Base-by-base conservation (phyloP, 192 early-diverging fungal genomes). In the Coemansia sp. region DNA sequence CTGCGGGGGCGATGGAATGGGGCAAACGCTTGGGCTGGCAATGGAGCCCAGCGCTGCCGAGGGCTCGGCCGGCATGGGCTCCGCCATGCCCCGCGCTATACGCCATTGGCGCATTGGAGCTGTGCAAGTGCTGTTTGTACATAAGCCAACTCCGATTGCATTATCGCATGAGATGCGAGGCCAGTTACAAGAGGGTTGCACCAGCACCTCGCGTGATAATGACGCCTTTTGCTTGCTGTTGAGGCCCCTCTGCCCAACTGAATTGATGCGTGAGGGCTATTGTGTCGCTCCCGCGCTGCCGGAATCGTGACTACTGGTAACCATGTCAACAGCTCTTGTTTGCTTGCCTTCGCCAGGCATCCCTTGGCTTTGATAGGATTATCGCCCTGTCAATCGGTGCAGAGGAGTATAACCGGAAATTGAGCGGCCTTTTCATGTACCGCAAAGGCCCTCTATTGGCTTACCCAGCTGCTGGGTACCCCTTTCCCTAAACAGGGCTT, bases 401-500 rank as follows among this genome's bases (percentile, higher is more conserved):
- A 14, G 7, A 23, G 11, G 25, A 26, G n/a, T 11, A 52, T 12
- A 52, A 13, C 12, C 48, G 13, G 25, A 14, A 26, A 52, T 26
- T 52, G 25, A 52, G 13, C 8, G 9, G 48, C 48, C 20, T n/a
- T 26, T 26, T 26, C 26, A n/a, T 26, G 25, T 23, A 3, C 9
- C 5, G 21, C 48, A 13, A 50, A 6, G 12, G 47, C 11, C 23
- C 23, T 10, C 25, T 14, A 50, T 50, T 13, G 21, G 48, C 23
- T 26, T 50, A 50, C 48, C 48, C 48, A 50, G 48, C 48, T 2
- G 48, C 48, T 50, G 48, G 48, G 48, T 50, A 50, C 11, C 23
- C 10, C 48, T 13, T 13, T 50, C 23, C 4, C 48, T 26, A 50
- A 26, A 12, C 48, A 11, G 23, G 25, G 48, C 23, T 3, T 26